Evolutionary conservation across 495 filamentous ascomycete genomes (phyloP).

Genomic region (Tuber borchii): DNA sequence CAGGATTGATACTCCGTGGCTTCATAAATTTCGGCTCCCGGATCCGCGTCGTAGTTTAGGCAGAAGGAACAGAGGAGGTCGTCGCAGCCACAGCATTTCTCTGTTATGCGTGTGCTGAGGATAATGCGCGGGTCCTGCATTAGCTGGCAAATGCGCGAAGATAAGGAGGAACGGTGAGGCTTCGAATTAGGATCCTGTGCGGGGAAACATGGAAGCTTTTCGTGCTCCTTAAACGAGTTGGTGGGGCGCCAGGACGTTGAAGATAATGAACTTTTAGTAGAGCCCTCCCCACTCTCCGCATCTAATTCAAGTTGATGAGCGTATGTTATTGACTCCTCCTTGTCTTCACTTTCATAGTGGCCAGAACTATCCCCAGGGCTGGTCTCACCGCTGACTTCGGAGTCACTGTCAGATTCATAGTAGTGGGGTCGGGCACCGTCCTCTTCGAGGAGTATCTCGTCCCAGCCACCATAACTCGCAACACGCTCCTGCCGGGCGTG

Average conservation of each 20-base stretch:
- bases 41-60: constrained; percentile 24
- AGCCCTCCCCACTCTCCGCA: not conserved
- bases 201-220: not conserved
- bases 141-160: not conserved
- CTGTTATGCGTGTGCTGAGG: constrained; percentile 26
- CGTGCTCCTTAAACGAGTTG: not conserved
- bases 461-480: constrained; percentile 15
- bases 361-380: not conserved
- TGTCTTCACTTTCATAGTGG: not conserved
- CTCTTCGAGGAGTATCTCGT: not conserved
- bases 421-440: not conserved
- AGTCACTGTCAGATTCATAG: not conserved
- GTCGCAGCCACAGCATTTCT: constrained; percentile 16
- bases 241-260: not conserved
- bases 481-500: constrained; percentile 18
- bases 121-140: constrained; percentile 7
- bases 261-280: not conserved
- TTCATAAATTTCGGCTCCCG: not conserved
- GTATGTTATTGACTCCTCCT: not conserved
- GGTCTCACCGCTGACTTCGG: not conserved
- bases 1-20: constrained; percentile 17
- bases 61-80: constrained; percentile 13
- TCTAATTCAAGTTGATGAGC: no score
- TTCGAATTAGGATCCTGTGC: not conserved
- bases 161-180: not conserved